Conservation (phyloP, 1,284 basidiomycete genomes). For the Microbotryum saponariae region DNA sequence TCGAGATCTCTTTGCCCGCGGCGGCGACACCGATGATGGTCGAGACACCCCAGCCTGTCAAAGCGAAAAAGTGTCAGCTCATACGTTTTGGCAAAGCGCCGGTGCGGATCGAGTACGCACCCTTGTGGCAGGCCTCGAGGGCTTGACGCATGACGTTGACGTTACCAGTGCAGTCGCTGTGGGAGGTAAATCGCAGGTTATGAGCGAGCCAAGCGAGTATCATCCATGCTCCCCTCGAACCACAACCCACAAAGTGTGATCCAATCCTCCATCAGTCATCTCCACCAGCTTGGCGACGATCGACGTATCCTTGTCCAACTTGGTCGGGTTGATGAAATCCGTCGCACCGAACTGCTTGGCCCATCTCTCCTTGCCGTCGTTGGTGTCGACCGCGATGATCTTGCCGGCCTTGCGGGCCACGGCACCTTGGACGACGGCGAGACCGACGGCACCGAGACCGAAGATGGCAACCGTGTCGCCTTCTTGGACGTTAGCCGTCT, state of each 20-base stretch:
- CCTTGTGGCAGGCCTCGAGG: slow-evolving; percentile 92
- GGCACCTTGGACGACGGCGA: slow-evolving; percentile 82
- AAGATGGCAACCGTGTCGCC: slow-evolving; percentile 75
- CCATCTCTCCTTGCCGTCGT: slow-evolving; percentile 76
- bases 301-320: slow-evolving; percentile 65
- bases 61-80: neutral
- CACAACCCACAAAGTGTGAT: slow-evolving; percentile 67
- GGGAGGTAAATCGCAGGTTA: neutral
- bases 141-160: slow-evolving; percentile 92
- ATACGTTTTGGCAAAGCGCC: neutral
- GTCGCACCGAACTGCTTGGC: slow-evolving; percentile 93
- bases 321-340: slow-evolving; percentile 82
- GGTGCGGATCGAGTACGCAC: slow-evolving; percentile 8
- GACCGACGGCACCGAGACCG: slow-evolving; percentile 86
- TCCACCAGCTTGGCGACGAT: slow-evolving; percentile 87
- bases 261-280: slow-evolving; percentile 91
- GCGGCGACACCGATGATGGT: slow-evolving; percentile 68
- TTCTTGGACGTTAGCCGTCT: slow-evolving; percentile 47
- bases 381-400: slow-evolving; percentile 89
- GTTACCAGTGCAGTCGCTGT: slow-evolving; percentile 80
- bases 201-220: neutral
- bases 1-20: slow-evolving; percentile 92
- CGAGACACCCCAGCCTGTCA: slow-evolving; percentile 82
- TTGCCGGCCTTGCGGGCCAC: slow-evolving; percentile 68
- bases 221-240: too few species aligned